Conservation (phyloP, 441 rosid genomes). For the Pelargonium cotyledonis region DNA sequence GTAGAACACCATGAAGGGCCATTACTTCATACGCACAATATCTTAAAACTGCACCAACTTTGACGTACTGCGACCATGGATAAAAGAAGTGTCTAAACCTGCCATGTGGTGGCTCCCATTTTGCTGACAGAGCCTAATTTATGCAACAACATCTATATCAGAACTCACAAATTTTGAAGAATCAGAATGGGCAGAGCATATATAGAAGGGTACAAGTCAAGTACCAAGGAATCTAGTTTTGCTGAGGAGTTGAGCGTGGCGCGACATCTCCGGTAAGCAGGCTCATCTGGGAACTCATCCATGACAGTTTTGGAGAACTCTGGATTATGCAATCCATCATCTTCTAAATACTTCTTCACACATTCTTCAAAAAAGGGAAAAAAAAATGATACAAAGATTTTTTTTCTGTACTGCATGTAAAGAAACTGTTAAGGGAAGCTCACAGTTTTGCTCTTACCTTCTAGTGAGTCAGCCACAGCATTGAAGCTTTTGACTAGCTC, state of each 20-base stretch:
- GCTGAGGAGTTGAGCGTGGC: conserved; percentile 43
- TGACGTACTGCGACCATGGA: conserved; percentile 67
- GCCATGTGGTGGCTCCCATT: conserved; percentile 71
- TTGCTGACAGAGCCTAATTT: conserved; percentile 47
- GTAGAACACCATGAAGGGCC: conserved; percentile 70
- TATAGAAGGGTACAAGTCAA: no score
- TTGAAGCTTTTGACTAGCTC: conserved; percentile 44
- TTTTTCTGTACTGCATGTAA: not conserved
- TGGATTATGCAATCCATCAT: conserved; percentile 39
- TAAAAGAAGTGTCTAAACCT: conserved; percentile 50
- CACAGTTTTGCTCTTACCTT: conserved; percentile 33
- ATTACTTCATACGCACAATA: conserved; percentile 63
- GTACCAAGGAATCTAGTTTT: conserved; percentile 53
- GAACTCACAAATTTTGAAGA: not conserved
- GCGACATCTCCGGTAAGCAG: conserved; percentile 48
- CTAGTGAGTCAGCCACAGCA: conserved; percentile 54
- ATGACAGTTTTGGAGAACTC: conserved; percentile 48
- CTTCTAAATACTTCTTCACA: conserved; percentile 57
- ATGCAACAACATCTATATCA: conserved; percentile 8
- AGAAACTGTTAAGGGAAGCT: not conserved
- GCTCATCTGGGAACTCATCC: conserved; percentile 64
- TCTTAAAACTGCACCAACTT: conserved; percentile 50
- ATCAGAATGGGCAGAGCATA: not conserved
- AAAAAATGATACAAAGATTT: not conserved
- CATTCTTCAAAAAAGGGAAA: conserved; percentile 28